Base-by-base conservation (phyloP, 495 filamentous ascomycete species). In the Talaromyces proteolyticus region DNA sequence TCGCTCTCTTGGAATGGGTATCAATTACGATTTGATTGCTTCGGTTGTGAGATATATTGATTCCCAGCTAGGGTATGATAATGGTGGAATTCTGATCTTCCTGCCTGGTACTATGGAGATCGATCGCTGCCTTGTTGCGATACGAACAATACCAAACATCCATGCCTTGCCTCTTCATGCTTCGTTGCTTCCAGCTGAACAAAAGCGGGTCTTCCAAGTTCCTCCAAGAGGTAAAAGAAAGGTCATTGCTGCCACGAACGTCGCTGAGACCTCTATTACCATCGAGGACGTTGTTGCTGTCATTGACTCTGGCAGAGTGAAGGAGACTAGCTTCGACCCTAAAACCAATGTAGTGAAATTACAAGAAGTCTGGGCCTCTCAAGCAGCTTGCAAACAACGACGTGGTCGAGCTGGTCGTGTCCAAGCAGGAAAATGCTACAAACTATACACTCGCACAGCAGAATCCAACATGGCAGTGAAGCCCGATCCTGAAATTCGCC, bases 221-320 rank as follows among this genome's bases (percentile, higher is more conserved):
- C 72, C 93, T 1, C 91, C 93, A 0, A 64, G 64, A 18, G 91
- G 89, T 1, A 89, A 86, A 66, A 75, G 93, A 19, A 98, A 98
- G 68, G 82, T 98, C 36, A 85, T 98, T 19, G 87, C 88, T 10
- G 87, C 93, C 1, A 98, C 93, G 14, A 98, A 98, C 56, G 92
- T 98, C 14, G 93, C 93, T 2, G 93, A 98, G 62, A 98, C 93
- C 0, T 97, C 93, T 8, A 97, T 98, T 59, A 98, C 93, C 0
- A 98, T 98, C 45, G 88, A 93, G 50, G 93, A 98, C 58, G 86
- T 97, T 26, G 91, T 97, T 11, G 93, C 91, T 19, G 94, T 98
- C 44, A 94, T 98, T 46, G 93, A 98, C 60, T 91, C 86, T 6
- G 93, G 93, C 16, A 82, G 88, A 24, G 92, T 98, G 18, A 97